Percentiles rank a stretch among this genome's conserved stretches.
phyloP scores from a whole-genome alignment of 2,329 filamentous ascomycete species.

The Pestalotiopsis sp. region DNA sequence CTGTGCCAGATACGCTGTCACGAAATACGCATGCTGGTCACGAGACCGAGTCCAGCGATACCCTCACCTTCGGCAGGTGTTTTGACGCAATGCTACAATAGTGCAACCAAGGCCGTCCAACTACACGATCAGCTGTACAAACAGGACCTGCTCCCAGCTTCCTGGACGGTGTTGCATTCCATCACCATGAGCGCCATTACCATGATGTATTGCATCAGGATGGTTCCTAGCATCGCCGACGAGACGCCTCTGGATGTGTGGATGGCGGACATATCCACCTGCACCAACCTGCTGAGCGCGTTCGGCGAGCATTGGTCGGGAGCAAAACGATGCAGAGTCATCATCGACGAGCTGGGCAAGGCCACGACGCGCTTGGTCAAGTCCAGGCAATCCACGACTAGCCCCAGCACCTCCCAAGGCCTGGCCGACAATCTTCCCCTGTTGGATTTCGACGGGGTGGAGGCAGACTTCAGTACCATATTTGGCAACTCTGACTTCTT shows the following conservation, averaged over 20 bases:
- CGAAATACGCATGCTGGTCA: slow-evolving; percentile 48
- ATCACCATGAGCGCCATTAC: slow-evolving; percentile 51
- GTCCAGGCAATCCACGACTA: background rate
- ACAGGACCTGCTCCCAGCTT: slow-evolving; percentile 46
- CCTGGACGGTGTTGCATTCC: slow-evolving; percentile 50
- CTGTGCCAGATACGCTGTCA: slow-evolving; percentile 50
- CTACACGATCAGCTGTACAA: slow-evolving; percentile 46
- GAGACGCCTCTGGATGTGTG: slow-evolving; percentile 40
- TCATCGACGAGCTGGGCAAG: slow-evolving; percentile 39
- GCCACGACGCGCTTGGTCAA: background rate
- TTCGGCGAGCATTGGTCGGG: slow-evolving; percentile 55
- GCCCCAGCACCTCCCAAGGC: background rate
- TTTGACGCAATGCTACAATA: slow-evolving; percentile 44
- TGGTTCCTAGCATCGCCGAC: slow-evolving; percentile 42
- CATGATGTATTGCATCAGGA: slow-evolving; percentile 53
- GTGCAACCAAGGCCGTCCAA: slow-evolving; percentile 42
- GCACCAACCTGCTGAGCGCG: slow-evolving; percentile 50
- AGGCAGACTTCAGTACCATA: background rate
- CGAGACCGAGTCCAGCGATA: slow-evolving; percentile 55
- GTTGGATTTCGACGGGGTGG: background rate
- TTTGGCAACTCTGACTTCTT: slow-evolving; percentile 3
- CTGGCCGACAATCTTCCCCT: background rate
- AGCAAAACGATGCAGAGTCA: slow-evolving; percentile 48
- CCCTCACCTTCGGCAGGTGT: slow-evolving; percentile 45
- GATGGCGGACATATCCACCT: slow-evolving; percentile 41